Evolutionary conservation across 129 eudicot species (phyloP), one percentile per base, ranked within the genome.

Genomic region (Kitagawia praeruptora): DNA sequence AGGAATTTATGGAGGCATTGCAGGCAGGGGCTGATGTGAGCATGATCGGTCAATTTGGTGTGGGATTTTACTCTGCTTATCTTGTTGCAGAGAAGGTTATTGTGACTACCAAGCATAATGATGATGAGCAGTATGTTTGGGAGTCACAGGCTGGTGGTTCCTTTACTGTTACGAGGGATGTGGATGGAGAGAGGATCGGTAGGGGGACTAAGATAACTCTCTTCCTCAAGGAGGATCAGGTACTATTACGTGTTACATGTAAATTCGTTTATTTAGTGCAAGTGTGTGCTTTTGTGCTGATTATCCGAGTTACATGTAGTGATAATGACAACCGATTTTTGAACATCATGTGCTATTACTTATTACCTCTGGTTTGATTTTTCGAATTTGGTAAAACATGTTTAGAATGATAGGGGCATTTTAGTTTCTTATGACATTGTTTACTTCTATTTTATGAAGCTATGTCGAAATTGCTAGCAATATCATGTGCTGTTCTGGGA

Each of bases 61-160:
- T 93, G 1, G 97, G 97, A 81, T 92, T 92, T 83, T 92, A 92
- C 80, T 93, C 98, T 21, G 98, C 98, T 1, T 90, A 90, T 80
- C 89, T 90, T 6, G 96, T 93, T 41, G 98, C 96, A 16, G 96
- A 93, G 81, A 93, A 90, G 84, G 98, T 90, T 47, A 87, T 90
- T 56, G 98, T 93, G 51, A 90, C 96, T n/a, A 90, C 98, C 10
- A 93, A 93, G 80, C 98, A 91, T 89, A 93, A 91, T 74, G 98
- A 91, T 28, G 98, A 93, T 51, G 98, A 93, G 79, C 97, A 93
- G 73, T 93, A 91, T 84, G 74, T 93, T 41, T 93, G 98, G 98
- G 98, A 93, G 78, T 93, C 98, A 1, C 98, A 93, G 79, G 97
- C 97, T n/a, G 97, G 97, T 78, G 97, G 97, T 78, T 92, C 98